Conservation (phyloP, 768 basidiomycete species). For the Rossbeevera mucosa region DNA sequence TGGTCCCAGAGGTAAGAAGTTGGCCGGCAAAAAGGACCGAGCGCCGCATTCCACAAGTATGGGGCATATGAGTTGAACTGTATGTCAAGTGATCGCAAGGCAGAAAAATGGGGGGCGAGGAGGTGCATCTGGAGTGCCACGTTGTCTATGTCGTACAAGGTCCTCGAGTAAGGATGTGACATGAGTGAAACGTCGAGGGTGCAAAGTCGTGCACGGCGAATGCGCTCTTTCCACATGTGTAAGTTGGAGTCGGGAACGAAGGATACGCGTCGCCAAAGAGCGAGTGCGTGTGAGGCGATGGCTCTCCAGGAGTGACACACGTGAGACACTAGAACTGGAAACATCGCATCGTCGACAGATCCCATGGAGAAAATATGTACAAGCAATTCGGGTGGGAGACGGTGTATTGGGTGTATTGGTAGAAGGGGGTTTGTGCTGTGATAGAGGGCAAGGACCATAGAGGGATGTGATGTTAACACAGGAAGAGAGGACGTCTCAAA, state of each 20-base stretch:
- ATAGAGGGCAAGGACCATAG: conserved; percentile 27
- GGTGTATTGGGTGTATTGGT: conserved; percentile 48
- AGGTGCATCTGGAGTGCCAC: conserved; percentile 63
- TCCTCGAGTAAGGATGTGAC: conserved; percentile 27
- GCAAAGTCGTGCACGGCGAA: conserved; percentile 56
- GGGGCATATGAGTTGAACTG: conserved; percentile 52
- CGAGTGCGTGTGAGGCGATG: conserved; percentile 54
- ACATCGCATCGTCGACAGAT: conserved; percentile 49
- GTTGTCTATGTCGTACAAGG: conserved; percentile 31
- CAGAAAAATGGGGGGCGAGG: conserved; percentile 42
- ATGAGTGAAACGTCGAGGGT: conserved; percentile 57
- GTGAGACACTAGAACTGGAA: conserved; percentile 62
- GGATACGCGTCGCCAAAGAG: conserved; percentile 60
- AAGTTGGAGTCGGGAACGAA: conserved; percentile 40
- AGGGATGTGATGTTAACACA: conserved; percentile 21
- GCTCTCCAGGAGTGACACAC: conserved; percentile 64
- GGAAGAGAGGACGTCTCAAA: conserved; percentile 15
- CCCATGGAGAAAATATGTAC: conserved; percentile 60
- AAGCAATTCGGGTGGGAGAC: conserved; percentile 61
- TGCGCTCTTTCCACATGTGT: conserved; percentile 60
- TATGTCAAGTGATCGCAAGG: conserved; percentile 61
- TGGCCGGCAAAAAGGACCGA: conserved; percentile 49
- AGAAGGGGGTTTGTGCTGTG: conserved; percentile 16
- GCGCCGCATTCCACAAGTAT: conserved; percentile 63
- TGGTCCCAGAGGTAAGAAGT: conserved; percentile 22